A percentile compares a stretch with the other conserved stretches of the same genome.
Evolutionary conservation across 2,329 filamentous ascomycete genomes (phyloP).

Genomic region (Ceratocystis alfenasii): DNA sequence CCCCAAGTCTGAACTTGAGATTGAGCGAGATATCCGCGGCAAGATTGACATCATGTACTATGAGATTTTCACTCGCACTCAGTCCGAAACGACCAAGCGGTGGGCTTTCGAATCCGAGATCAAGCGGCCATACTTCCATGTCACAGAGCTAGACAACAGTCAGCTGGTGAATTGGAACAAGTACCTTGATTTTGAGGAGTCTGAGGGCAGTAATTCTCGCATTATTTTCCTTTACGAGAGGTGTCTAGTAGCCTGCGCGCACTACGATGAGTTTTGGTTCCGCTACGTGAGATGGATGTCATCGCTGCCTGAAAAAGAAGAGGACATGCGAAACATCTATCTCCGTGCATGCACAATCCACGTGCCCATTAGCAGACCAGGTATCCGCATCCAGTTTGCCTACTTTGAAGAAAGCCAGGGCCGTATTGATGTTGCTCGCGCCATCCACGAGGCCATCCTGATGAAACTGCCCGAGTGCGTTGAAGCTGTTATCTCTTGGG

Average conservation of each 20-base stretch:
- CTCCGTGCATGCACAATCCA: conserved; percentile 74
- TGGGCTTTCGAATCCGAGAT: conserved; percentile 94
- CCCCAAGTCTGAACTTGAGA: conserved; percentile 58
- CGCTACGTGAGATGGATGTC: conserved; percentile 95
- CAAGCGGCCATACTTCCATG: conserved; percentile 93
- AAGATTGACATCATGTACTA: conserved; percentile 73
- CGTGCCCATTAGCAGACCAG: conserved; percentile 74
- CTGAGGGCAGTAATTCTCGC: conserved; percentile 62
- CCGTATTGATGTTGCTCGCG: conserved; percentile 64
- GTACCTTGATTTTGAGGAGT: conserved; percentile 91
- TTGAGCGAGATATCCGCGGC: conserved; percentile 69
- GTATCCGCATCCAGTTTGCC: conserved; percentile 78
- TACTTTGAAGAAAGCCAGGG: conserved; percentile 84
- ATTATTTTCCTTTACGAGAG: conserved; percentile 83
- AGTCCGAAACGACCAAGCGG: conserved; percentile 78
- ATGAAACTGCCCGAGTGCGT: conserved; percentile 65
- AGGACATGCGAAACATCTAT: conserved; percentile 87
- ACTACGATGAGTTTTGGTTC: conserved; percentile 97
- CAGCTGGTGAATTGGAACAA: conserved; percentile 88
- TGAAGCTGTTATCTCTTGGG: conserved; percentile 78
- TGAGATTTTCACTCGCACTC: conserved; percentile 67
- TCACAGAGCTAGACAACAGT: conserved; percentile 76
- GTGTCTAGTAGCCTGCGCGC: conserved; percentile 80
- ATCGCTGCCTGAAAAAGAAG: conserved; percentile 64
- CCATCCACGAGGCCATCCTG: conserved; percentile 74